Conservation (phyloP, 225 moss, liverwort and hornwort genomes). For the Bryum argenteum region DNA sequence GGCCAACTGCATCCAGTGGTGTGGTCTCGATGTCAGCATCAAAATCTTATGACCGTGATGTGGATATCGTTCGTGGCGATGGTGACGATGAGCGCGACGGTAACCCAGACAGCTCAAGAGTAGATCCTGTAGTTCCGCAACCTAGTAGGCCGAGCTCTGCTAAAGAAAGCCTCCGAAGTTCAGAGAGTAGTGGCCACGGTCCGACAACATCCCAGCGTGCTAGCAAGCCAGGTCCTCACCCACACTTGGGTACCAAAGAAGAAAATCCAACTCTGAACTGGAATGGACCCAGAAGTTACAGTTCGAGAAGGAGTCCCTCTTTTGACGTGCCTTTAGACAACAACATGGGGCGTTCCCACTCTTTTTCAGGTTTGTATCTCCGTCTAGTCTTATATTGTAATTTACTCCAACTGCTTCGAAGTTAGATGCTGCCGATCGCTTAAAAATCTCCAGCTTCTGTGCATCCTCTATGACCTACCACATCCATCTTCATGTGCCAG, state of each 20-base stretch:
- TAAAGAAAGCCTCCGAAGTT: constrained; percentile 52
- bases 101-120: constrained; percentile 58
- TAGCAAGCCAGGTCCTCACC: constrained; percentile 44
- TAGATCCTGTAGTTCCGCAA: constrained; percentile 58
- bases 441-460: not conserved
- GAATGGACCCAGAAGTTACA: constrained; percentile 61
- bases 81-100: constrained; percentile 56
- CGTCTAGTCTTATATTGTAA: not conserved
- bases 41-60: constrained; percentile 63
- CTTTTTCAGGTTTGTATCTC: constrained; percentile 56
- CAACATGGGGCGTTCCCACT: constrained; percentile 56
- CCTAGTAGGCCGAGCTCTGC: constrained; percentile 56
- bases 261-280: constrained; percentile 50
- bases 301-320: constrained; percentile 58
- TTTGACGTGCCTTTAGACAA: constrained; percentile 57
- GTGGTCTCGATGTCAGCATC: constrained; percentile 64
- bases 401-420: not conserved
- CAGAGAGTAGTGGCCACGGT: constrained; percentile 59
- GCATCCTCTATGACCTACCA: not conserved
- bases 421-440: too few relatives aligned
- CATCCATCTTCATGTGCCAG: not conserved
- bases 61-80: constrained; percentile 66
- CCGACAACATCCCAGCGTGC: constrained; percentile 43
- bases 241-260: constrained; percentile 51
- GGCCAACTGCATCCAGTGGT: constrained; percentile 55